Conservation (phyloP, 352 stramenopile species). For the Globisporangium cylindrosporum region DNA sequence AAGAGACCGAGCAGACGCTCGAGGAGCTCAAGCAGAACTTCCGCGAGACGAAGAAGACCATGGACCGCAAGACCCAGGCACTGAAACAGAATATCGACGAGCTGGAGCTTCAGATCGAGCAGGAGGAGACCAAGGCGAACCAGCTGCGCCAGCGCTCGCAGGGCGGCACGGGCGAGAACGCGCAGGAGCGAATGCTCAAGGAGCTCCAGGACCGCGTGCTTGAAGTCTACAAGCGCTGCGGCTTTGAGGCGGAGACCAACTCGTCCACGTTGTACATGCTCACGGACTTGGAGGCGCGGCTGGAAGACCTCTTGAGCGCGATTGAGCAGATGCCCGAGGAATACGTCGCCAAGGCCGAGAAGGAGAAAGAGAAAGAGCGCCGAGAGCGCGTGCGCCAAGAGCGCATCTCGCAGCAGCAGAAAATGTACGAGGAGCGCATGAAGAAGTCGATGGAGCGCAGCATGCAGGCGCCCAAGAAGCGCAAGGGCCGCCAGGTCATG, state of each 20-base stretch:
- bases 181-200: slow-evolving; percentile 87
- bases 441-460: slow-evolving; percentile 92
- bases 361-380: slow-evolving; percentile 94
- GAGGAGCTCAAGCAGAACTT: slow-evolving; percentile 94
- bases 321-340: slow-evolving; percentile 94
- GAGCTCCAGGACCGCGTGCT: slow-evolving; percentile 87
- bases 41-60: slow-evolving; percentile 85
- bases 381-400: slow-evolving; percentile 90
- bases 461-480: slow-evolving; percentile 92
- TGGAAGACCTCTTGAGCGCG: slow-evolving; percentile 89
- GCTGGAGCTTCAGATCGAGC: slow-evolving; percentile 83
- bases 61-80: slow-evolving; percentile 83
- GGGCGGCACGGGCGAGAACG: slow-evolving; percentile 76
- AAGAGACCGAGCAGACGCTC: slow-evolving; percentile 93
- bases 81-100: slow-evolving; percentile 90
- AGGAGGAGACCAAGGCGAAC: slow-evolving; percentile 83
- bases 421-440: slow-evolving; percentile 93
- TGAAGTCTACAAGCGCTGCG: slow-evolving; percentile 91
- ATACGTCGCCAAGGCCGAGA: slow-evolving; percentile 92
- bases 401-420: slow-evolving; percentile 90
- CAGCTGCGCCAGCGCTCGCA: slow-evolving; percentile 66
- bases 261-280: slow-evolving; percentile 94
- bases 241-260: slow-evolving; percentile 91
- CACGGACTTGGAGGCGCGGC: slow-evolving; percentile 86
- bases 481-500: slow-evolving; percentile 91